phyloP scores from a whole-genome alignment of 345 rosid species.

The Erucastrum elatum region DNA sequence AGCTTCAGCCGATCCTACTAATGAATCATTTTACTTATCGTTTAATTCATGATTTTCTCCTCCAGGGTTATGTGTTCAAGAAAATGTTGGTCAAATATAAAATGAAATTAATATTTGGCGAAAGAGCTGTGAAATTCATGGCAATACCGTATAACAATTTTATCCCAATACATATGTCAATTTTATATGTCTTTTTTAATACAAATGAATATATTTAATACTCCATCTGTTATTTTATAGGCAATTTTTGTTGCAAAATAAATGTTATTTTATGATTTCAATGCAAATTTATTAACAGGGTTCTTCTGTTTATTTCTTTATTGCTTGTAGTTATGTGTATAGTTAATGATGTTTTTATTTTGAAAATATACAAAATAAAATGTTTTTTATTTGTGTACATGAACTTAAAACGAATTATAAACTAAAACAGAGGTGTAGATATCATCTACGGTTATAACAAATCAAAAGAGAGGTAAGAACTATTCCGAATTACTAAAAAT shows the following conservation, averaged over 20 bases:
- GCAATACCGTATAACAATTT: background rate
- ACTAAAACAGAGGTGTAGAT: background rate
- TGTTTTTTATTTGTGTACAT: no score
- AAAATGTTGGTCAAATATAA: slow-evolving; percentile 12
- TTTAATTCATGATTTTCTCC: slow-evolving; percentile 10
- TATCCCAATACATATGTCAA: background rate
- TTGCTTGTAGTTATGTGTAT: no score
- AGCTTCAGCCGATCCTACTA: slow-evolving; percentile 30
- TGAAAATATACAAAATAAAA: no score
- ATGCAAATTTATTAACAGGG: no score
- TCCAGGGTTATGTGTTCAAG: slow-evolving; percentile 7
- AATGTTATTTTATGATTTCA: no score
- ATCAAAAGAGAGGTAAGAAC: background rate
- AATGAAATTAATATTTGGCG: background rate
- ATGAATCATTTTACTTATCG: background rate
- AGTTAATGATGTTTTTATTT: no score
- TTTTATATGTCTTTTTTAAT: background rate
- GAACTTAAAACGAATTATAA: no score
- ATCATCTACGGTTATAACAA: background rate
- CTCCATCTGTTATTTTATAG: no score
- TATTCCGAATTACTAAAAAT: background rate
- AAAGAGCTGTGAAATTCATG: slow-evolving; percentile 16
- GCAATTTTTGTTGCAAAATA: no score
- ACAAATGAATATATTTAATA: background rate
- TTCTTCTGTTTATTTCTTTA: no score